Evolutionary conservation across 768 basidiomycete genomes (phyloP), one percentile per base, ranked within the genome.

Genomic region (Leccinum broughii): DNA sequence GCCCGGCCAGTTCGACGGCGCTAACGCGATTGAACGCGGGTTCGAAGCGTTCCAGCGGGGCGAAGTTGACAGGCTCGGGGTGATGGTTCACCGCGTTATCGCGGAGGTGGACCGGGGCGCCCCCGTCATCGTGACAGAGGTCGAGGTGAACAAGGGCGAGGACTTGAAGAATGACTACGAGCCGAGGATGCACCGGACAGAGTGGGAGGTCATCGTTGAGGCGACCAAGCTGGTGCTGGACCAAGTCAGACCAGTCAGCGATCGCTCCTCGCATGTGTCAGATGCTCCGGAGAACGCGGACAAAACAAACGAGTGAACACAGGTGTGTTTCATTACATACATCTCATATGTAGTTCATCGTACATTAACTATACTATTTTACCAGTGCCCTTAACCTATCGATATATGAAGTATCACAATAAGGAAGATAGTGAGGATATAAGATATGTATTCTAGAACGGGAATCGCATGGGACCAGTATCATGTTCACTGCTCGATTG

Each of bases 1-100:
- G 2, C 96, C 96, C 0, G 94, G 95, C 2, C 86, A 89, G n/a
- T 99, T 99, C 67, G 95, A 97, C 66, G 97, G 97, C 6, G 87
- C 92, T n/a, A 83, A 92, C 67, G 94, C 95, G 1, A 90, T 98
- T 56, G 85, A 90, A 63, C 80, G 96, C 11, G 93, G 95, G 4
- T 95, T 85, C 69, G 92, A 93, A 62, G 95, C 94, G 0, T 97
- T 92, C 71, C 83, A 90, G 69, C 83, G 79, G 57, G 92, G 93
- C 0, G 89, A 95, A 70, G 88, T 95, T 51, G 77, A 79, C 34
- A 80, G 82, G 59, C 86, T 90, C 0, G 95, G 97, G 1, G 87
- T 84, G 1, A 98, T 98, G 96, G 88, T 98, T 0, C 97, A 99
- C 75, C 83, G 88, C 26, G 97, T 98, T 14, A 86, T 98, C 37